phyloP scores from a whole-genome alignment of 305 asterid species.

The Nicotiana rustica region DNA sequence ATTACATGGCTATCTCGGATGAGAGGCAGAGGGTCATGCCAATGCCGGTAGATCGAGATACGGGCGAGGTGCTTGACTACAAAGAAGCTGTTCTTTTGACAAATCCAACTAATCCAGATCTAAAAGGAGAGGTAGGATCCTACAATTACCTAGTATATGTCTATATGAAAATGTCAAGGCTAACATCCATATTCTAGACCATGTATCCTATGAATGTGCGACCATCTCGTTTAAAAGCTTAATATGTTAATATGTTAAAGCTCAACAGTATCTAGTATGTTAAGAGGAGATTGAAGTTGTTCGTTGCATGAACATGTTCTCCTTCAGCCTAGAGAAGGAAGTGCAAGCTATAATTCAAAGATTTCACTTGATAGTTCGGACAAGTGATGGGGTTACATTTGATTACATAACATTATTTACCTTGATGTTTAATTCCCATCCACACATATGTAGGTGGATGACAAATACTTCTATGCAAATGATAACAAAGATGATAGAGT shows the following conservation, averaged over 20 bases:
- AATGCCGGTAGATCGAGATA: slow-evolving; percentile 50
- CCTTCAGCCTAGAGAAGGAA: neutral
- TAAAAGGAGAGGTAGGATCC: slow-evolving; percentile 65
- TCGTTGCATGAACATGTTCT: neutral
- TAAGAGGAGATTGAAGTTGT: neutral
- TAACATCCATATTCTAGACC: neutral
- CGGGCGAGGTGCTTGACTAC: slow-evolving; percentile 57
- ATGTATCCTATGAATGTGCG: neutral
- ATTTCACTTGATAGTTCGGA: neutral
- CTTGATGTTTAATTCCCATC: neutral
- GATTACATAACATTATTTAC: neutral
- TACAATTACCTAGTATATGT: neutral
- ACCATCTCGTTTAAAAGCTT: neutral
- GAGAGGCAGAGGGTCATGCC: slow-evolving; percentile 77
- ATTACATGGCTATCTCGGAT: slow-evolving; percentile 75
- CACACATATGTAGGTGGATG: slow-evolving; percentile 62
- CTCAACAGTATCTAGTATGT: neutral
- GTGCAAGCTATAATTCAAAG: neutral
- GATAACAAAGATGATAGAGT: slow-evolving; percentile 68
- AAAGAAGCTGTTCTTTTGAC: slow-evolving; percentile 70
- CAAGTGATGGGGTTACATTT: neutral
- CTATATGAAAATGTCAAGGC: neutral
- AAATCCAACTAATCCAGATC: slow-evolving; percentile 45
- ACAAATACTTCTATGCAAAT: slow-evolving; percentile 64
- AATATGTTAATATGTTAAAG: neutral